Conservation (phyloP, 2,329 filamentous ascomycete genomes). For the Aureobasidium sp. region DNA sequence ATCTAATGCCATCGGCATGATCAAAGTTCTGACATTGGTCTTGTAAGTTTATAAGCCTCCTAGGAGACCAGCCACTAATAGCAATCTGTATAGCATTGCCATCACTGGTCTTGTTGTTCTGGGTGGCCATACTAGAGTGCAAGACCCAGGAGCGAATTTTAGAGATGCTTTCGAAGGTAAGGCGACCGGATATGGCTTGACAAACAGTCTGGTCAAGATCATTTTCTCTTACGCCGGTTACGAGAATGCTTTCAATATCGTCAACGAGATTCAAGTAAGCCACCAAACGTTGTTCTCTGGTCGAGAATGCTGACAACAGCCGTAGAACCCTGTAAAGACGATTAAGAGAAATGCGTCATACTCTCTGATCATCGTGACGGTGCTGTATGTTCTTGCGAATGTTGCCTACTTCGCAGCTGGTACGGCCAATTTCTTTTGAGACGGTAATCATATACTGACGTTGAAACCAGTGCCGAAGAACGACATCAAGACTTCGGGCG, state of each 20-base stretch:
- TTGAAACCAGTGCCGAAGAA: constrained; percentile 22
- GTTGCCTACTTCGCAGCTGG: constrained; percentile 55
- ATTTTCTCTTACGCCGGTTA: constrained; percentile 46
- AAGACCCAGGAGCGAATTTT: constrained; percentile 50
- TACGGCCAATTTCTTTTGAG: neutral
- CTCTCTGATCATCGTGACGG: constrained; percentile 51
- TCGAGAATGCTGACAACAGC: neutral
- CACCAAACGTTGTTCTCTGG: neutral
- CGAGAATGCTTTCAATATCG: constrained; percentile 55
- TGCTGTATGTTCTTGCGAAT: constrained; percentile 46
- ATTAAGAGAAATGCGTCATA: constrained; percentile 55
- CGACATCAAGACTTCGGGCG: constrained; percentile 42
- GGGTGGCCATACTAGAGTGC: constrained; percentile 46
- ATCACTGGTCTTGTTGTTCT: constrained; percentile 55
- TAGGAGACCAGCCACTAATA: neutral
- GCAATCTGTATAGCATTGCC: constrained; percentile 16
- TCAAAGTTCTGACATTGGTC: constrained; percentile 57
- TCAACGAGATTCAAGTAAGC: constrained; percentile 51
- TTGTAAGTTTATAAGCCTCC: constrained; percentile 35
- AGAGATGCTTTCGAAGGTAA: constrained; percentile 47
- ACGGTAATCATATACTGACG: neutral
- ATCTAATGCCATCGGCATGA: constrained; percentile 49
- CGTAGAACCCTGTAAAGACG: constrained; percentile 52
- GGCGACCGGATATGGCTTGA: constrained; percentile 44
- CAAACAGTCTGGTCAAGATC: constrained; percentile 53